These are phyloP conservation scores for Penicillium paradoxum DNA, from an alignment of 495 filamentous ascomycete genomes.

Conservation along the genomic window DNA sequence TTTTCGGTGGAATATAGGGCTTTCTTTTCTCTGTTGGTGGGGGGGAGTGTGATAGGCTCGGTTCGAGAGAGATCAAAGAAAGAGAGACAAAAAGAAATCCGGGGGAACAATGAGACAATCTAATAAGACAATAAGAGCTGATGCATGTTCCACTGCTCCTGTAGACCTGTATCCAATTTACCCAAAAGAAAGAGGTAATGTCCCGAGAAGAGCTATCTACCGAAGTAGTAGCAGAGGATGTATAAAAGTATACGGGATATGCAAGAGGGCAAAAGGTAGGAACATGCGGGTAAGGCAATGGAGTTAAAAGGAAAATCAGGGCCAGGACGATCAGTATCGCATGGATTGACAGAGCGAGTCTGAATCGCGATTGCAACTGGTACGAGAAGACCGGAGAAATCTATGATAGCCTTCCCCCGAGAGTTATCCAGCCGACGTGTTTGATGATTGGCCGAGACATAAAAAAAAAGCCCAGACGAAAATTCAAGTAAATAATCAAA, in stretches of 20 bases:
- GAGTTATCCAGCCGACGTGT: conserved; percentile 11
- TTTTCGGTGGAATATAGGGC: background rate
- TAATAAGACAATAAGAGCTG: conserved; percentile 28
- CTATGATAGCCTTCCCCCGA: conserved; percentile 26
- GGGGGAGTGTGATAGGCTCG: conserved; percentile 13
- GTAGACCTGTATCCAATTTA: conserved; percentile 18
- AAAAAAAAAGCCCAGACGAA: conserved; percentile 10
- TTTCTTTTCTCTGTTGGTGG: background rate
- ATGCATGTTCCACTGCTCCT: conserved; percentile 34
- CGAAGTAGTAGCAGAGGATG: conserved; percentile 1
- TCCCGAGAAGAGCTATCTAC: background rate
- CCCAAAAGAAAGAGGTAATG: conserved; percentile 1
- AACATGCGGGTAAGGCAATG: conserved; percentile 30
- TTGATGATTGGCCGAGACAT: conserved; percentile 18
- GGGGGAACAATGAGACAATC: conserved; percentile 23
- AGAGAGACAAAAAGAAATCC: conserved; percentile 11
- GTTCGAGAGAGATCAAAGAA: conserved; percentile 6
- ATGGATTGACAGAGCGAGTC: conserved; percentile 14
- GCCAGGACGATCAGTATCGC: conserved; percentile 17
- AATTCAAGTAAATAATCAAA: conserved; percentile 1
- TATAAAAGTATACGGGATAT: conserved; percentile 27
- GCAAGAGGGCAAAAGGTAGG: conserved; percentile 19
- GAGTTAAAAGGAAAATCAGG: conserved; percentile 33
- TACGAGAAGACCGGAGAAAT: conserved; percentile 29
- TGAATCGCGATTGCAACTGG: conserved; percentile 32